Evolutionary conservation across 75 land plant species (phyloP), one percentile per base, ranked within the genome.

Genomic region (Pseudotsuga menziesii): DNA sequence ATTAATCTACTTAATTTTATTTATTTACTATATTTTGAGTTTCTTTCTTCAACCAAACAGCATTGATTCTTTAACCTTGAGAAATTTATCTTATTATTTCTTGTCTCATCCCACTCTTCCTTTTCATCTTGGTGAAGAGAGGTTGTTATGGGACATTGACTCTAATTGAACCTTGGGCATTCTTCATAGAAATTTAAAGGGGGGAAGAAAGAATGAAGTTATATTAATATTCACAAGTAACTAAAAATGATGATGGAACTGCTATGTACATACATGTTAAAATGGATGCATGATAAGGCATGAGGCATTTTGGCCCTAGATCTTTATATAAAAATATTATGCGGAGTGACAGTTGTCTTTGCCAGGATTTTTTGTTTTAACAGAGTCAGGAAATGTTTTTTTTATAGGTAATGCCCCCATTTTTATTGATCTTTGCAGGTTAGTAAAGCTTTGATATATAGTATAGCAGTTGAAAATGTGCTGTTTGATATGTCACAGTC

Each of bases 401-500:
- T 69, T 7, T n/a, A 7, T 64, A 32, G 25, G 52, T 20, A 41
- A 36, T 69, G 8, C n/a, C 20, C 12, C 11, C 11, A n/a, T 69
- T 69, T 39, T 36, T 36, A 20, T 39, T 48, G 52, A 48, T 48
- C 9, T 48, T 41, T 69, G 22, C 25, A 39, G 15, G 39, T 41
- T 32, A 69, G 9, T 3, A 69, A 48, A 69, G 35, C 72, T 69
- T 69, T 9, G 9, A 6, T 41, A 41, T 67, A 16, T 36, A 67
- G 19, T 2, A 1, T 16, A 69, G 11, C n/a, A 22, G 48, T 39
- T 69, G 44, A 69, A 67, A 67, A 67, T 20, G 0, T 20, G 20
- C 20, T 62, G 20, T n/a, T 14, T 27, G 23, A 41, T 77, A 19
- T 35, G 67, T 52, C 36, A 29, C 75, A 78, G 75, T 27, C 79